Base-by-base conservation (phyloP, 2,329 filamentous ascomycete genomes). In the Fusarium sp. region DNA sequence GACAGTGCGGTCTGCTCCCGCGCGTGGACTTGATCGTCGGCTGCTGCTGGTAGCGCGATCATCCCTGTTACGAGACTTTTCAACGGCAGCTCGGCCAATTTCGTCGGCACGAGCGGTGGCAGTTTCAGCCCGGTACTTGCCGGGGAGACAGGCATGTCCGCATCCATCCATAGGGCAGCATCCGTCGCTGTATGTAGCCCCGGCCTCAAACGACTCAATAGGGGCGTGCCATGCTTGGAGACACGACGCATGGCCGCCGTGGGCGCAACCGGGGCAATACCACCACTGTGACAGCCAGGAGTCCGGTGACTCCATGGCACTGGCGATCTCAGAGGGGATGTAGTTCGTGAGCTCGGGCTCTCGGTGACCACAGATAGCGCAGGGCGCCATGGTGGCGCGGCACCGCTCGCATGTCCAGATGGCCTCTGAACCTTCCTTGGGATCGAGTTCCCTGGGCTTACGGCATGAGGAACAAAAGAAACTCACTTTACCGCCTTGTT, bases 151-250 rank as follows among this genome's bases (percentile, higher is more conserved):
- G 30, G 87, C 87, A 71, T 91, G 89, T 4, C 89, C 86, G 73
- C 89, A 91, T 0, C 89, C 89, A 66, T 91, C 88, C n/a, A 90
- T 78, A 2, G 89, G 89, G 68, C 89, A 91, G 76, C 86, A 90
- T 0, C 89, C 89, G 50, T 86, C 87, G 34, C 85, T 86, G 68
- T 77, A 82, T 23, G 79, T 78, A 31, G 72, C 65, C 6, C 66
- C 63, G 6, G 68, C 31, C 30, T 74, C 69, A 16, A 34, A 72
- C 2, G 50, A 9, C 7, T 70, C 73, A 2, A 76, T 60, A 7
- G 82, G 74, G 1, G 82, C 82, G 75, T 91, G 89, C 89, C 89
- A 91, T 3, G 82, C 82, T 57, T 86, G 83, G 1, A 91, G 81
- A 62, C 89, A 91, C 0, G 85, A 84, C 0, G 86, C 83, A 75